phyloP scores from a whole-genome alignment of 2,329 filamentous ascomycete genomes.

The Orbilia javanica region DNA sequence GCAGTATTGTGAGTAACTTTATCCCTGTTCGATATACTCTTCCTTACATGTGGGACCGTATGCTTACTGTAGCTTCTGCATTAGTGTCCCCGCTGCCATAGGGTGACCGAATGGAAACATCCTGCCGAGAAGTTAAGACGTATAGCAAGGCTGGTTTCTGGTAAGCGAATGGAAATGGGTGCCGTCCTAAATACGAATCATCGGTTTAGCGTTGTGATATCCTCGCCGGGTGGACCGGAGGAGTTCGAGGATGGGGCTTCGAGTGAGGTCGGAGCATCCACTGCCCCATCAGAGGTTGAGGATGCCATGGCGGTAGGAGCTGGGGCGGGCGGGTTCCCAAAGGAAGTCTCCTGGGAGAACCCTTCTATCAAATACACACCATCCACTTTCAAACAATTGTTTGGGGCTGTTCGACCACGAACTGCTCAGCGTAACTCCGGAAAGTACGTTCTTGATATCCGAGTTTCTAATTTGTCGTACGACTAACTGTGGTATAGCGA shows the following conservation, averaged over 20 bases:
- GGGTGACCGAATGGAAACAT: constrained; percentile 50
- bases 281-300: constrained; percentile 43
- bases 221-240: constrained; percentile 44
- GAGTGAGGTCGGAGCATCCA: constrained; percentile 50
- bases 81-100: constrained; percentile 55
- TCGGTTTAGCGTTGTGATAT: constrained; percentile 57
- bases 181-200: constrained; percentile 50
- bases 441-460: constrained; percentile 31
- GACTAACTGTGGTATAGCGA: constrained; percentile 35
- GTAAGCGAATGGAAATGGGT: constrained; percentile 56
- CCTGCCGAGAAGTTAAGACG: constrained; percentile 51
- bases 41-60: constrained; percentile 1
- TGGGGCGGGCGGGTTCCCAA: constrained; percentile 52
- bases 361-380: constrained; percentile 57
- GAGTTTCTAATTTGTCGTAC: neutral
- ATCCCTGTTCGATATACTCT: constrained; percentile 24
- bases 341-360: constrained; percentile 55
- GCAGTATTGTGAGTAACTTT: constrained; percentile 49
- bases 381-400: constrained; percentile 32
- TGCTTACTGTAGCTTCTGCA: constrained; percentile 27
- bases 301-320: constrained; percentile 51
- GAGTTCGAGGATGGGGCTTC: constrained; percentile 51
- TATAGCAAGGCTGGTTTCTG: constrained; percentile 42
- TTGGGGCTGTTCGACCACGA: constrained; percentile 35
- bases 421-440: constrained; percentile 30